phyloP scores from a whole-genome alignment of 1,139 yeast genomes.

The Kazachstania sp. region DNA sequence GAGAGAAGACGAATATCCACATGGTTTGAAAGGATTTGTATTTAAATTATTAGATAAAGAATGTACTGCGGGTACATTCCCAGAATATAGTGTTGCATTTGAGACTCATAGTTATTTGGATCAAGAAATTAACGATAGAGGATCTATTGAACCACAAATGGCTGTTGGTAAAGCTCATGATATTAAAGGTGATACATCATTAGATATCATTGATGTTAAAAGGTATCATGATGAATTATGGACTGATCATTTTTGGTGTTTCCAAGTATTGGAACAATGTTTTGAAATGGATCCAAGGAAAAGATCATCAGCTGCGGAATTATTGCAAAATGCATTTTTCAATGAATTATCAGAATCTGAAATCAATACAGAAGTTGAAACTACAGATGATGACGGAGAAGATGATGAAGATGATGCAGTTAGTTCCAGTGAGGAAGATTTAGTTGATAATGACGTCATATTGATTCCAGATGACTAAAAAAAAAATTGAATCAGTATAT shows the following conservation, averaged over 20 bases:
- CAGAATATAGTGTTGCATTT: constrained; percentile 34
- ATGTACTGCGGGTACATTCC: constrained; percentile 31
- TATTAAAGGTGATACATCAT: background rate
- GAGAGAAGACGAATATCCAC: constrained; percentile 22
- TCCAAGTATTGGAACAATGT: constrained; percentile 29
- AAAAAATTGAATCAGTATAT: background rate
- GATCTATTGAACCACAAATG: constrained; percentile 19
- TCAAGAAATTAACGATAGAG: constrained; percentile 20
- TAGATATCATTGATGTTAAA: constrained; percentile 15
- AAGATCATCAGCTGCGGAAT: constrained; percentile 29
- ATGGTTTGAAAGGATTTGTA: constrained; percentile 28
- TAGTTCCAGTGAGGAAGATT: constrained; percentile 10
- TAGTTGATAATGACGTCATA: constrained; percentile 18
- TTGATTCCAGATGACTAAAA: constrained; percentile 14
- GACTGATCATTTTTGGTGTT: constrained; percentile 33
- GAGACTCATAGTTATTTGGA: constrained; percentile 31
- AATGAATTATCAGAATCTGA: constrained; percentile 22
- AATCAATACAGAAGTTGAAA: constrained; percentile 14
- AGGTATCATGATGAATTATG: constrained; percentile 29
- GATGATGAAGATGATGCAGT: constrained; percentile 14
- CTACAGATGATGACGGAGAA: constrained; percentile 17
- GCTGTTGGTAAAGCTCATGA: background rate
- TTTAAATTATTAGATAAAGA: constrained; percentile 29
- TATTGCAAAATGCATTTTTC: constrained; percentile 28
- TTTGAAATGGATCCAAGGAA: constrained; percentile 30